Conservation (phyloP, 2,329 filamentous ascomycete genomes). For the Colletotrichum sojae region DNA sequence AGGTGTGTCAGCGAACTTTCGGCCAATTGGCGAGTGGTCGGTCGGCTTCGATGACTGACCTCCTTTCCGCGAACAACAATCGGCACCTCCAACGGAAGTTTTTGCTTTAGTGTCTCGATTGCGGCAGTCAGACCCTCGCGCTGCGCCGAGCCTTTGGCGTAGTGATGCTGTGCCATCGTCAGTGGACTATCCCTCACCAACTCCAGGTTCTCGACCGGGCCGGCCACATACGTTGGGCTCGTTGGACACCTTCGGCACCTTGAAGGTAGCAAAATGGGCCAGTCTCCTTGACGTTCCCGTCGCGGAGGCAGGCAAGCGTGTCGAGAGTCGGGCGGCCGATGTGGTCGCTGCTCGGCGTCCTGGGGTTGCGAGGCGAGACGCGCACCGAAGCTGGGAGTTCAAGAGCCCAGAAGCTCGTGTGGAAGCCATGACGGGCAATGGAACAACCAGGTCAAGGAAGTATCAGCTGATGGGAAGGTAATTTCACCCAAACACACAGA, state of each 20-base stretch:
- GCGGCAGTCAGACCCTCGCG: slow-evolving; percentile 82
- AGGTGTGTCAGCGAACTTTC: slow-evolving; percentile 6
- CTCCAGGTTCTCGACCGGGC: slow-evolving; percentile 11
- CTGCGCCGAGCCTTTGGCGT: slow-evolving; percentile 85
- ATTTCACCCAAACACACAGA: background rate
- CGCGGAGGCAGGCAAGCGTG: slow-evolving; percentile 35
- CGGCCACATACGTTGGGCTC: slow-evolving; percentile 89
- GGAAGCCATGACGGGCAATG: slow-evolving; percentile 33
- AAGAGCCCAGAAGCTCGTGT: slow-evolving; percentile 38
- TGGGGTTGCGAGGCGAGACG: slow-evolving; percentile 27
- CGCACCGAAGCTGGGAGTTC: slow-evolving; percentile 38
- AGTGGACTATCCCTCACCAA: slow-evolving; percentile 52
- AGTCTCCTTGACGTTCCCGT: slow-evolving; percentile 50
- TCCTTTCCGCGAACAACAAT: slow-evolving; percentile 87
- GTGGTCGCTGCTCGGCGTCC: slow-evolving; percentile 19
- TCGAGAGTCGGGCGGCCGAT: slow-evolving; percentile 11
- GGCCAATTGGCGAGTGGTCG: background rate
- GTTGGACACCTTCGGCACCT: slow-evolving; percentile 87
- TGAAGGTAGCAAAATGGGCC: slow-evolving; percentile 85
- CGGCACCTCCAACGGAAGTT: slow-evolving; percentile 82
- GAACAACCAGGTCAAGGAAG: background rate
- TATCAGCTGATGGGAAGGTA: slow-evolving; percentile 1
- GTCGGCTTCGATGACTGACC: slow-evolving; percentile 60
- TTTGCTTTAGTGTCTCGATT: slow-evolving; percentile 77
- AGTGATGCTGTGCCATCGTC: slow-evolving; percentile 78